Base-by-base conservation (phyloP, 1,284 basidiomycete species). In the Ustilago tritici region DNA sequence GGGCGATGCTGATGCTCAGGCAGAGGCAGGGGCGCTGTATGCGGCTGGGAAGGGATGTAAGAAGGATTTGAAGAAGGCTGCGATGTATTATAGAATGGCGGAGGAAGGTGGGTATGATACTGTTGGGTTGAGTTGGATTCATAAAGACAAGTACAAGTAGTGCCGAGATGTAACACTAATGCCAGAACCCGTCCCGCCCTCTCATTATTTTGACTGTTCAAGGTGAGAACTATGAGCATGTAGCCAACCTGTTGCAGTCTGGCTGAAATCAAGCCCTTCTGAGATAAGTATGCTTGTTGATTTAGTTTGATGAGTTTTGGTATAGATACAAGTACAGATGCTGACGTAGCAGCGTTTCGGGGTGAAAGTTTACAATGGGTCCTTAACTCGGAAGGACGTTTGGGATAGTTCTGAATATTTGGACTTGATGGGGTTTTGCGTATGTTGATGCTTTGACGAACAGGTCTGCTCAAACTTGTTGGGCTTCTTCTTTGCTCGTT, bases 81-180 rank as follows among this genome's bases (percentile, higher is more conserved):
- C 94, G 1, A 92, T 91, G 86, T 95, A 94, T 92, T 95, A 95
- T 86, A 91, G 94, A 17, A 90, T 91, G 62, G 94, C 94, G 31
- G 92, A 80, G 59, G 65, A 73, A 36, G 79, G 75, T 36, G 82
- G 82, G 0, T 84, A 83, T 64, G 81, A 84, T 58, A 78, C 80
- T 12, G 82, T 84, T 11, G 82, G 82, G 14, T 66, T 84, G 61
- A 76, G 71, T 47, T 84, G 82, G 82, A 82, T 84, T 57, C 78
- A 81, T 61, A 84, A 84, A 54, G 78, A 79, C 56, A 84, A 84
- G 64, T 84, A 82, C 52, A 77, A 77, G 69, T 75, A 56, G 61
- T 4, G 2, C 11, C 15, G 14, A 19, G 19, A 15, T 53, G 23
- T 19, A 41, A 41, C 40, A 41, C 28, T 19, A 19, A 49, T 49